Base-by-base conservation (phyloP, 768 basidiomycete genomes). In the Suillus tomentosus region DNA sequence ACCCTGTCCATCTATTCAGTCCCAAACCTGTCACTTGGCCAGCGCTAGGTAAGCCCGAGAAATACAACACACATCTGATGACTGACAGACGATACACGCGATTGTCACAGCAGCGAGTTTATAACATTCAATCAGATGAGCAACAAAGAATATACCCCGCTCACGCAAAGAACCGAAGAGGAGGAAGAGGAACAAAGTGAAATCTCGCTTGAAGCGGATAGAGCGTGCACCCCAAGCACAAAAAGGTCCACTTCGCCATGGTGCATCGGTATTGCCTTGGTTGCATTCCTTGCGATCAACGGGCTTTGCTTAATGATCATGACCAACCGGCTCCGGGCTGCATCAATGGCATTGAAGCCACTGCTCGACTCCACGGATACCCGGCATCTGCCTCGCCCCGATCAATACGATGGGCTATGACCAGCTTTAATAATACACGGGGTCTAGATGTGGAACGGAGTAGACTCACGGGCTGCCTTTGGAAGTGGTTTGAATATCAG, bases 401-500 rank as follows among this genome's bases (percentile, higher is more conserved):
- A 76, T 59, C 73, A 65, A 11, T 76, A 74, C 55, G 71, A 76
- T 57, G 73, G 73, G 51, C 67, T 76, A 54, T 74, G 57, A 74
- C 61, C 17, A 40, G 53, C 17, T 42, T 27, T 42, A 10, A n/a
- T 62, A 60, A 57, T 3, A 15, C 19, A 36, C 9, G 37, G 7
- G 31, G 55, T 19, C 40, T 34, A 15, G 34, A 60, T 62, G 17
- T 14, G 55, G 27, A 60, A 31, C 8, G 19, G 24, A 37, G 39
- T 27, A 31, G 50, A 34, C 37, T 34, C 53, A 10, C 37, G 17
- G 40, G n/a, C 17, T 7, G 37, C 40, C 51, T 59, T 59, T 5
- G n/a, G 24, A 57, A 61, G 34, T 37, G 22, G 31, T 19, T 27
- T 17, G 37, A 60, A 61, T 36, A 14, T 2, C 14, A 36, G 19